Conservation (phyloP, 1,284 basidiomycete species). For the Nidula niveotomentosa region DNA sequence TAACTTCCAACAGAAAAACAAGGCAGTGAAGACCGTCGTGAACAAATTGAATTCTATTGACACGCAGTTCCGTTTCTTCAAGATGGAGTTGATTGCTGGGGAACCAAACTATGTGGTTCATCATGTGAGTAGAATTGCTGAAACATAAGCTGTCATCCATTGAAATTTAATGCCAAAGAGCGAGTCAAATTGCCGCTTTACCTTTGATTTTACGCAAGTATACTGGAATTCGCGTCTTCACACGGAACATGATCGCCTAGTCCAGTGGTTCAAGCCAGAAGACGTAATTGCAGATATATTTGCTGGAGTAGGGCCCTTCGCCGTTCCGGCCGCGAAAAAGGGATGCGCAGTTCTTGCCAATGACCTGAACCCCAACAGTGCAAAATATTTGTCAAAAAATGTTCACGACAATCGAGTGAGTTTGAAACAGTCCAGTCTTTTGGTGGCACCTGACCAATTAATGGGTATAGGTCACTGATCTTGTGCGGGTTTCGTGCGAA, state of each 20-base stretch:
- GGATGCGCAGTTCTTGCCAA: conserved; percentile 90
- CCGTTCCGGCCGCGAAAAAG: conserved; percentile 89
- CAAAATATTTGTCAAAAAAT: conserved; percentile 79
- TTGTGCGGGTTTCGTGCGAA: conserved; percentile 71
- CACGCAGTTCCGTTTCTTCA: conserved; percentile 88
- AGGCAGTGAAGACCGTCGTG: conserved; percentile 83
- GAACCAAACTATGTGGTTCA: conserved; percentile 84
- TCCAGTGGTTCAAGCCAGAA: conserved; percentile 64
- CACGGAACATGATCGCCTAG: conserved; percentile 87
- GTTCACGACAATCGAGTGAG: conserved; percentile 72
- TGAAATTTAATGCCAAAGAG: conserved; percentile 40
- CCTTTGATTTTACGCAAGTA: conserved; percentile 93
- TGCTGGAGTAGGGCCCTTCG: conserved; percentile 98
- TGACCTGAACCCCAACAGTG: conserved; percentile 91
- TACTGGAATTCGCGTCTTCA: conserved; percentile 99
- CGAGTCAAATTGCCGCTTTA: conserved; percentile 85
- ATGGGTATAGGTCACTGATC: conserved; percentile 56
- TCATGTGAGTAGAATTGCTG: conserved; percentile 53
- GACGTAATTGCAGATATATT: conserved; percentile 93
- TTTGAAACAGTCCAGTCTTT: conserved; percentile 8
- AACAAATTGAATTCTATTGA: conserved; percentile 94
- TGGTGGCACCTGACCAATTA: background rate
- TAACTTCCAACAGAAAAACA: conserved; percentile 69
- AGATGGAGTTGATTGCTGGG: conserved; percentile 97
- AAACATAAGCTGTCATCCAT: background rate